Evolutionary conservation across 176 grass and related monocot species (phyloP), one percentile per base, ranked within the genome.

Genomic region (Rhynchospora tenuis): DNA sequence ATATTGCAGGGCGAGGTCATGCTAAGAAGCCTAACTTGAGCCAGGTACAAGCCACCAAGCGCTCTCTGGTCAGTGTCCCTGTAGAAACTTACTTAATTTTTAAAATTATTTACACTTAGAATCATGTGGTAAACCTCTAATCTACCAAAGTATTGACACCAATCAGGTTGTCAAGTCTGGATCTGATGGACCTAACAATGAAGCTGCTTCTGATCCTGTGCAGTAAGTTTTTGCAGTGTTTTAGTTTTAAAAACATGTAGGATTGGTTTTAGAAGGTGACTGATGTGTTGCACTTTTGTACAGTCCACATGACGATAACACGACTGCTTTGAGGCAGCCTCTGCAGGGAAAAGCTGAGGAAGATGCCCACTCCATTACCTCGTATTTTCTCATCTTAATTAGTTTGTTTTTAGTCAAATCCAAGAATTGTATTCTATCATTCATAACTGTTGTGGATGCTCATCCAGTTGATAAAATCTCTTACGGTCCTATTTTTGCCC

Each of bases 341-440:
- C 59, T 81, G 70, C 71, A 83, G 78, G 84, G 17, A 65, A 90
- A 91, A 80, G 16, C 59, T 19, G 89, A 98, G 31, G 91, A 98
- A 43, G 92, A 98, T 83, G 73, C 82, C 7, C 90, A 84, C 60
- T 94, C 95, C 57, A 87, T 75, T 65, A 88, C 95, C 81, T 98
- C 90, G 90, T 98, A 88, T 33, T 80, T 20, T 69, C 29, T 76
- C 46, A 55, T 78, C 43, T 19, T 59, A 63, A 58, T 27, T 17
- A 33, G 54, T 52, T 83, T 57, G 50, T 10, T 64, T 28, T 76
- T 77, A 56, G 50, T 77, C 26, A 56, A 77, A 77, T 77, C 24
- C 23, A 55, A 76, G 47, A 76, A 76, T 19, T 77, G 48, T 46
- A 45, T 71, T 61, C 59, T 42, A 46, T 71, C 38, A 71, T 71